These are phyloP conservation scores for Rhodotorula glutinis DNA, from an alignment of 1,284 basidiomycete species.

Conservation along the genomic window DNA sequence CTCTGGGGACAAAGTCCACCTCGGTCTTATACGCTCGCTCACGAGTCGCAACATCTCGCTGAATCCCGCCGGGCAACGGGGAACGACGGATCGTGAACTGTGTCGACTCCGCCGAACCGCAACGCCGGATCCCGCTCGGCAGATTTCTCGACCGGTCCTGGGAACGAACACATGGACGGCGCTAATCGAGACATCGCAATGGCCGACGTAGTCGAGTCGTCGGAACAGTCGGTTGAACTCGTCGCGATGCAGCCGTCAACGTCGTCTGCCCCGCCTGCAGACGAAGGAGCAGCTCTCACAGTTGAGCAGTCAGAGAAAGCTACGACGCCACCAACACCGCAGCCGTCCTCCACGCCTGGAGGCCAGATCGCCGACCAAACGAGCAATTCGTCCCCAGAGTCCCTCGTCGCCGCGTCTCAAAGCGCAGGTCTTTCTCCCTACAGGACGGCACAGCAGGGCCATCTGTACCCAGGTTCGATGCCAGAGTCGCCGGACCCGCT, in stretches of 20 bases:
- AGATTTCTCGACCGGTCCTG: too few species aligned
- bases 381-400: background rate
- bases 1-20: too few species aligned
- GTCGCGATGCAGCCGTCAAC: too few species aligned
- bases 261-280: too few species aligned
- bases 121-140: too few species aligned
- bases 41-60: too few species aligned
- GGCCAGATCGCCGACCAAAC: background rate
- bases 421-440: slow-evolving; percentile 3
- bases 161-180: too few species aligned
- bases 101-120: too few species aligned
- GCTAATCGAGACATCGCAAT: background rate
- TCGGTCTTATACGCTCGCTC: too few species aligned
- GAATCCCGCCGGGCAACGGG: too few species aligned
- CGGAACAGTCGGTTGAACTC: too few species aligned
- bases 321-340: background rate
- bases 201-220: background rate
- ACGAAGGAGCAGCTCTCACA: background rate
- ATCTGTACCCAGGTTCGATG: background rate
- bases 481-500: slow-evolving; percentile 16
- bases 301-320: background rate
- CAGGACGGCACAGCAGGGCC: background rate
- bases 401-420: background rate
- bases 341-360: background rate
- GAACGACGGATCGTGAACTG: too few species aligned